phyloP scores from a whole-genome alignment of 306 rosid species.

The Prunus dulcis region DNA sequence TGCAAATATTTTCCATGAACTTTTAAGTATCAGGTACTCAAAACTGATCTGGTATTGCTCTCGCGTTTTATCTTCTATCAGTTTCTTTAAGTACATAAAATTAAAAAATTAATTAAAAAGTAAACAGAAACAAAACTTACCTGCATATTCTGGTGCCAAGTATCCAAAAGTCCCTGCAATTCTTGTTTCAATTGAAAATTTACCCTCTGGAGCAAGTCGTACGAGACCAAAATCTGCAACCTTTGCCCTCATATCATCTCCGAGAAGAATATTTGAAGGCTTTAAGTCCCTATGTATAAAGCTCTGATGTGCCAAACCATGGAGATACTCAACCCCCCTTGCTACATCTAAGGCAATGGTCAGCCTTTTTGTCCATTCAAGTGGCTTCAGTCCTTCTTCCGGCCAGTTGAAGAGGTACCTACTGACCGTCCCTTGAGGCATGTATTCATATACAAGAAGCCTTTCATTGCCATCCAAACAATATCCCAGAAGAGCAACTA shows the following conservation, averaged over 20 bases:
- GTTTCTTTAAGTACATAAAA: not conserved
- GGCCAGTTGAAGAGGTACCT: slow-evolving; percentile 78
- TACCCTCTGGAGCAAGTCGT: slow-evolving; percentile 96
- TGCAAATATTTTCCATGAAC: not conserved
- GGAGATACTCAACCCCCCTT: slow-evolving; percentile 91
- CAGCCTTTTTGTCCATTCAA: slow-evolving; percentile 74
- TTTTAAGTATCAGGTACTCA: not conserved
- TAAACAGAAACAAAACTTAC: slow-evolving; percentile 30
- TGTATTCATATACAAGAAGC: slow-evolving; percentile 84
- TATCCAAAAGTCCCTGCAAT: slow-evolving; percentile 93
- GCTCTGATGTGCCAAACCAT: slow-evolving; percentile 92
- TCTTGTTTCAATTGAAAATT: slow-evolving; percentile 84
- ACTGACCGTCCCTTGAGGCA: slow-evolving; percentile 95
- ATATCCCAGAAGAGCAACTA: slow-evolving; percentile 87
- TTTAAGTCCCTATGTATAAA: slow-evolving; percentile 87
- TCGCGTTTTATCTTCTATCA: not conserved
- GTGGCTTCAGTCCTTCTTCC: slow-evolving; percentile 71
- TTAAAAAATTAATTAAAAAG: not conserved
- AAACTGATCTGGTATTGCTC: not conserved
- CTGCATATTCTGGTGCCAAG: slow-evolving; percentile 93
- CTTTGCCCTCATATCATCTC: slow-evolving; percentile 96
- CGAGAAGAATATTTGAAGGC: slow-evolving; percentile 94
- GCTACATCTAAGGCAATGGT: slow-evolving; percentile 83
- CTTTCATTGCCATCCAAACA: slow-evolving; percentile 89
- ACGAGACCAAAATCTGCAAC: slow-evolving; percentile 90